A percentile compares a stretch with the other conserved stretches of the same genome.
Evolutionary conservation across 345 rosid species (phyloP).

Genomic region (Camelina neglecta): DNA sequence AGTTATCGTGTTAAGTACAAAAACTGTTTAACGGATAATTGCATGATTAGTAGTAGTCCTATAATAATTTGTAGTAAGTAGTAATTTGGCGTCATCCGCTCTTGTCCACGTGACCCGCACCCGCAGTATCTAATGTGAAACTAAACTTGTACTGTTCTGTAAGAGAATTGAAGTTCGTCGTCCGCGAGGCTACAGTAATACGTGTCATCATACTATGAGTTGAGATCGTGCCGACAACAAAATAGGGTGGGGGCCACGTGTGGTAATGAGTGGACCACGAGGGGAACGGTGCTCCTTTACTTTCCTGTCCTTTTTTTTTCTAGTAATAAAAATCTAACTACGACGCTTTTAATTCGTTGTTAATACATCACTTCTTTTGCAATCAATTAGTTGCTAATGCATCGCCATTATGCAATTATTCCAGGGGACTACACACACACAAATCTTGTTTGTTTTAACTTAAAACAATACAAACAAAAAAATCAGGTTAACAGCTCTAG

Average conservation of each 20-base stretch:
- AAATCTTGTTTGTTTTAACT: background rate
- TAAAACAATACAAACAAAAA: background rate
- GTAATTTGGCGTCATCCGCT: no score
- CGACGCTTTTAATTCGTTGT: slow-evolving; percentile 38
- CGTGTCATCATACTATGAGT: slow-evolving; percentile 17
- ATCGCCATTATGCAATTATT: slow-evolving; percentile 27
- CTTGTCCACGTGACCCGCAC: slow-evolving; percentile 6
- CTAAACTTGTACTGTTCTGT: slow-evolving; percentile 15
- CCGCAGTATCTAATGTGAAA: slow-evolving; percentile 27
- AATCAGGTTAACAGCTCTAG: background rate
- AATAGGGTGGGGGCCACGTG: slow-evolving; percentile 18
- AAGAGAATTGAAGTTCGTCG: background rate
- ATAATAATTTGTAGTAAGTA: no score
- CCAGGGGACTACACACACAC: background rate
- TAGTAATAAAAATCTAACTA: background rate
- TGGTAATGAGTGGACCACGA: slow-evolving; percentile 33
- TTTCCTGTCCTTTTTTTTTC: slow-evolving; percentile 12
- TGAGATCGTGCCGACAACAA: slow-evolving; percentile 32
- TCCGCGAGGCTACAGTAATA: background rate
- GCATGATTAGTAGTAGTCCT: no score
- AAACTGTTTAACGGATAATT: background rate
- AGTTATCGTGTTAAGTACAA: background rate
- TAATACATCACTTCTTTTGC: slow-evolving; percentile 37
- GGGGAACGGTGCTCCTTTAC: slow-evolving; percentile 41
- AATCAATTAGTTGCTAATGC: slow-evolving; percentile 29